Evolutionary conservation across 106 monocot species (phyloP).

Genomic region (Dendrobium chrysotoxum): DNA sequence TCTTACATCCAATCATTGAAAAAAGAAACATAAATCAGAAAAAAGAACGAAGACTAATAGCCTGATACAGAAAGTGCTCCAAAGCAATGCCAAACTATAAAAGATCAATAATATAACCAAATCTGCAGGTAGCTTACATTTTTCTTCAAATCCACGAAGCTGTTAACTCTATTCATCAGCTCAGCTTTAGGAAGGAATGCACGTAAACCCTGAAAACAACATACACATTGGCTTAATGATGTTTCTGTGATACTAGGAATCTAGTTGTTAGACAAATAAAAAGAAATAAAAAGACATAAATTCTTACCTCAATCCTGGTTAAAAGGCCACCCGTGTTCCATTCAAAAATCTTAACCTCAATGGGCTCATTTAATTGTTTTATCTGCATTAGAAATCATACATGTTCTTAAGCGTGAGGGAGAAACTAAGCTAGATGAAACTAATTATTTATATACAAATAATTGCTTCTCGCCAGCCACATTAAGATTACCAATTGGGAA

Average conservation of each 20-base stretch:
- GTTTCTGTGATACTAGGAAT: not conserved
- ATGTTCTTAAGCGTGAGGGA: not conserved
- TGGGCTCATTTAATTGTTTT: slow-evolving; percentile 69
- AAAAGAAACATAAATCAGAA: not conserved
- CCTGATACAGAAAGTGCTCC: not conserved
- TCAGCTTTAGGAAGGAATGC: slow-evolving; percentile 96
- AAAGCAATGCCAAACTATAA: not conserved
- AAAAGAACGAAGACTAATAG: not conserved
- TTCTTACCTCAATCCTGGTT: slow-evolving; percentile 77
- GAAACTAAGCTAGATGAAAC: not conserved
- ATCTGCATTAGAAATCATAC: slow-evolving; percentile 42
- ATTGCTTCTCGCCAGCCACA: not conserved
- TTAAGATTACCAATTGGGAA: not conserved
- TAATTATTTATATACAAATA: not conserved
- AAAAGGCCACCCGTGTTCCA: slow-evolving; percentile 95
- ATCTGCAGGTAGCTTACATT: slow-evolving; percentile 39
- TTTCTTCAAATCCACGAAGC: slow-evolving; percentile 76
- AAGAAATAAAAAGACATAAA: not conserved
- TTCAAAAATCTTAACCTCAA: slow-evolving; percentile 81
- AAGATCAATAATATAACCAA: not conserved
- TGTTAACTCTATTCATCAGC: slow-evolving; percentile 67
- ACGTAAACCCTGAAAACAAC: slow-evolving; percentile 60
- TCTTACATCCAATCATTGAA: not conserved
- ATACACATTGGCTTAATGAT: not conserved
- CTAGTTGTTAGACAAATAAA: not conserved